A percentile compares a stretch with the other conserved stretches of the same genome.
Conservation (phyloP, 2,329 filamentous ascomycete genomes). For the Bipolaris oryzae region DNA sequence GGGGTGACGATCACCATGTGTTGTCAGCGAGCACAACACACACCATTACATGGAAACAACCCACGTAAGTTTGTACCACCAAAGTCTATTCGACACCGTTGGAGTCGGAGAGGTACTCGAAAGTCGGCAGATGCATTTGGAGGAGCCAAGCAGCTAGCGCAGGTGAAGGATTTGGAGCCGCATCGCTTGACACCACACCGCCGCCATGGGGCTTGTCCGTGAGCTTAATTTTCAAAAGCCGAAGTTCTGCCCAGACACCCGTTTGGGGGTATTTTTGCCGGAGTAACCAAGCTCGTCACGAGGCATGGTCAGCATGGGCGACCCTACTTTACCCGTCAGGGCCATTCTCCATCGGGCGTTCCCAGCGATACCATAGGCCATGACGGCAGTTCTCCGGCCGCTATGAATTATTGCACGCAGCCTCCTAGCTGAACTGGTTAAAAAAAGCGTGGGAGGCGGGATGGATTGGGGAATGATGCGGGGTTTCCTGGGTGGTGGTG, state of each 20-base stretch:
- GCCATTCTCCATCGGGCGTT: neutral
- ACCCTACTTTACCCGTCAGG: conserved; percentile 3
- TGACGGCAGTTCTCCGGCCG: neutral
- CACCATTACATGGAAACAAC: neutral
- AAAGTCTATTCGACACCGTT: conserved; percentile 14
- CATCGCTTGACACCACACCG: conserved; percentile 19
- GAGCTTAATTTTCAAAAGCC: conserved; percentile 1
- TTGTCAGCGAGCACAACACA: neutral
- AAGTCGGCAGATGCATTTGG: conserved; percentile 51
- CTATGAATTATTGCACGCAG: neutral
- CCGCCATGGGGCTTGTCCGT: conserved; percentile 24
- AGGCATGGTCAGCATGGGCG: conserved; percentile 6
- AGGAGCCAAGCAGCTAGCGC: conserved; percentile 54
- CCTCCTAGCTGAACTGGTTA: neutral
- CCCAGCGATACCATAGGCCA: neutral
- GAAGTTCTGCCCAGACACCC: neutral
- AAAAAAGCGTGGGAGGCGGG: conserved; percentile 4
- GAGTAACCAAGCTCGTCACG: conserved; percentile 9
- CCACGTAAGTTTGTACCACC: too few species aligned
- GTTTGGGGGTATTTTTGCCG: conserved; percentile 5
- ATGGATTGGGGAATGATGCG: conserved; percentile 15
- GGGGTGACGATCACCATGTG: neutral
- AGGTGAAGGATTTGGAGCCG: conserved; percentile 53
- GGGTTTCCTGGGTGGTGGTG: conserved; percentile 5
- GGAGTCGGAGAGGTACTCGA: conserved; percentile 36